Evolutionary conservation across 1,139 yeast genomes (phyloP).

Genomic region (Suhomyces coccinellae): DNA sequence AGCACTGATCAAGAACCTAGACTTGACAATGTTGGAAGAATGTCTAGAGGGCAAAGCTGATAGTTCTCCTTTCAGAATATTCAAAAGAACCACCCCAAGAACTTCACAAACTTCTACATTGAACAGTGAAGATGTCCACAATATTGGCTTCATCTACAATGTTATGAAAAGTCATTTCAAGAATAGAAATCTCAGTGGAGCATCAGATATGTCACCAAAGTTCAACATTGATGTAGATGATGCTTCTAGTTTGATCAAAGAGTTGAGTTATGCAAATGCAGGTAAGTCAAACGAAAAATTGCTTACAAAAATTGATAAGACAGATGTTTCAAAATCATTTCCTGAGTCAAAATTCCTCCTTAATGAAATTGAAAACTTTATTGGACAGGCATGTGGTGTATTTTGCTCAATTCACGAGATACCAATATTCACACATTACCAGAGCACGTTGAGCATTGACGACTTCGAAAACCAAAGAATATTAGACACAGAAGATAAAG

Average conservation of each 20-base stretch:
- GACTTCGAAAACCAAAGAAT: neutral
- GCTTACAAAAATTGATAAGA: constrained; percentile 12
- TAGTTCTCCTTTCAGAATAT: constrained; percentile 33
- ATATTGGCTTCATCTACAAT: constrained; percentile 34
- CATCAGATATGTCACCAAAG: constrained; percentile 17
- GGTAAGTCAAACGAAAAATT: constrained; percentile 10
- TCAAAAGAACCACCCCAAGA: constrained; percentile 15
- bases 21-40: constrained; percentile 24
- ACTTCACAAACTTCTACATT: constrained; percentile 6
- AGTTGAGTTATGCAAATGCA: constrained; percentile 9
- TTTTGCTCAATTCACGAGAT: constrained; percentile 28
- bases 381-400: constrained; percentile 26
- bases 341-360: constrained; percentile 25
- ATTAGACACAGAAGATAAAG: constrained; percentile 23
- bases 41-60: constrained; percentile 31
- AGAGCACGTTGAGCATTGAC: constrained; percentile 18
- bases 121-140: constrained; percentile 32
- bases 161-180: constrained; percentile 35
- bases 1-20: constrained; percentile 26
- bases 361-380: constrained; percentile 29
- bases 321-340: neutral
- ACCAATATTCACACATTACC: constrained; percentile 29
- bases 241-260: constrained; percentile 3
- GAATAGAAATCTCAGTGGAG: constrained; percentile 35
- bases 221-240: constrained; percentile 5